Base-by-base conservation (phyloP, 2,329 filamentous ascomycete species). In the Raffaelea deltoideospora region DNA sequence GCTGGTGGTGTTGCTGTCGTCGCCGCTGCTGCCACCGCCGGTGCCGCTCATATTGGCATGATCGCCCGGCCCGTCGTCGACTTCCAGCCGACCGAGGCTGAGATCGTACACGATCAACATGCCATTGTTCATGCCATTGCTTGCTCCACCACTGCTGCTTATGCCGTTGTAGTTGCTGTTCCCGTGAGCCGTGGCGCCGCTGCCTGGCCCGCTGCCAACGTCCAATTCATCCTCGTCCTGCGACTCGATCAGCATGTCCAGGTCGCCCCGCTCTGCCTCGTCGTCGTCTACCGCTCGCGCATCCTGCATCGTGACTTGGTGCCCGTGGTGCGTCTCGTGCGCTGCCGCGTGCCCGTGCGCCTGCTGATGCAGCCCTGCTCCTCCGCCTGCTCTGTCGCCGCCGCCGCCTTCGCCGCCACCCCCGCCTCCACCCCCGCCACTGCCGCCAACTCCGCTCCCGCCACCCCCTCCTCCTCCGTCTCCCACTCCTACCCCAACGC, bases 231-330 rank as follows among this genome's bases (percentile, higher is more conserved):
- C 63, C 0, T 57, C 61, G 17, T 59, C 56, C 21, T 58, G 53
- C 29, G 64, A 60, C 38, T 64, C 59, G 26, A 69, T 65, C 39
- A 70, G 44, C 64, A 69, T 67, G 31, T 68, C 65, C 42, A 69
- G 44, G 37, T 70, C 66, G 14, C 58, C 54, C 8, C 60, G 54
- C 3, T 56, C 57, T 10, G 57, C 48, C 26, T 52, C 48, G 10
- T 51, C 50, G 28, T 48, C 47, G 23, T 48, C 43, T 8, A 41
- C 32, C 37, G 21, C 24, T 40, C 41, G 17, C 42, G 36, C 13
- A 33, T 35, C 10, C 26, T 40, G 34, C 8, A 31, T 23, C 11
- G 22, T 11, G 22, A 24, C 22, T 7, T 24, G 22, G 22, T 24
- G 22, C 7, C 22, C 22, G 7, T 10, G 7, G 26, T 27, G 26